These are phyloP conservation scores for Priceomyces melissophilus DNA, from an alignment of 805 yeast genomes.

Conservation along the genomic window DNA sequence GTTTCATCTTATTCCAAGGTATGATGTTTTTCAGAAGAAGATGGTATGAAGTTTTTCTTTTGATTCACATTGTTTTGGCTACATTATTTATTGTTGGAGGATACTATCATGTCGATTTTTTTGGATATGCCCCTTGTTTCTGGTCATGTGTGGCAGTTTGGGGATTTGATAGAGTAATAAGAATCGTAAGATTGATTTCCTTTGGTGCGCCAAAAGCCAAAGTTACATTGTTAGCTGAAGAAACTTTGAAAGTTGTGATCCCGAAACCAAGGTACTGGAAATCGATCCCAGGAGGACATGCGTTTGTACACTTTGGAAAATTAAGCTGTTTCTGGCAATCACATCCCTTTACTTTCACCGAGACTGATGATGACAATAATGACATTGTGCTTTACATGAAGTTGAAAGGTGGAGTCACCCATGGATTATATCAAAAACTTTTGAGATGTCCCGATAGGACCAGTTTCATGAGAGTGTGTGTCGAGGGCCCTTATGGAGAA, in stretches of 20 bases:
- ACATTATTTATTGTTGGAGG: constrained; percentile 43
- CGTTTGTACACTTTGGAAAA: constrained; percentile 33
- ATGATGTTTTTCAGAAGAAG: constrained; percentile 31
- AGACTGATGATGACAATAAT: constrained; percentile 16
- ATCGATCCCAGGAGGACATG: constrained; percentile 39
- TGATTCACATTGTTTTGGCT: constrained; percentile 34
- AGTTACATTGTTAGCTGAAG: constrained; percentile 29
- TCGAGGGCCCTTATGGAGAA: constrained; percentile 74
- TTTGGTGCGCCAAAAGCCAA: constrained; percentile 36
- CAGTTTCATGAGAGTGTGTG: constrained; percentile 25
- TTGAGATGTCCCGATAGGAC: constrained; percentile 24
- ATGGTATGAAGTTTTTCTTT: constrained; percentile 35
- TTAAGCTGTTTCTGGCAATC: constrained; percentile 40
- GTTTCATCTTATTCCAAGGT: constrained; percentile 28
- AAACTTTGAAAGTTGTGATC: constrained; percentile 33
- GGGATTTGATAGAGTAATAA: constrained; percentile 31
- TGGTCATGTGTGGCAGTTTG: constrained; percentile 35
- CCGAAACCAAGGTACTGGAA: constrained; percentile 38
- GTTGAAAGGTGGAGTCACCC: constrained; percentile 37
- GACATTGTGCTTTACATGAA: constrained; percentile 30
- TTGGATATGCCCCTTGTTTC: constrained; percentile 28
- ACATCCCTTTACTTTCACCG: constrained; percentile 39
- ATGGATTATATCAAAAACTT: constrained; percentile 25
- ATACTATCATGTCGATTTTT: constrained; percentile 38
- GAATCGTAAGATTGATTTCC: constrained; percentile 23